Percentiles rank a stretch among this genome's conserved stretches.
These are phyloP conservation scores for Pichia kudriavzevii DNA, from an alignment of 1,139 yeast genomes.

Conservation along the genomic window DNA sequence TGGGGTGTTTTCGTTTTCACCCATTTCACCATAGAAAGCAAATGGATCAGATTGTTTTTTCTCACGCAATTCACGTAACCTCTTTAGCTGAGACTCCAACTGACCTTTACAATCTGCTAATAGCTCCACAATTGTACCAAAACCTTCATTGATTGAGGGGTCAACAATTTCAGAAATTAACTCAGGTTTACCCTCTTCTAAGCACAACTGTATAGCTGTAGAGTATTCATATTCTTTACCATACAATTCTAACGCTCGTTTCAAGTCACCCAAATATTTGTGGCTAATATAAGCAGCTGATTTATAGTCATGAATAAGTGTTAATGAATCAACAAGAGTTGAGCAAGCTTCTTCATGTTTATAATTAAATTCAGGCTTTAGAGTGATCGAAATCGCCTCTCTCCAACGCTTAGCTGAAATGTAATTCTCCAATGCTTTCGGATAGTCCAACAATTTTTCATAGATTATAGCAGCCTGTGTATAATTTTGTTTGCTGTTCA, in stretches of 20 bases:
- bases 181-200: conserved; percentile 34
- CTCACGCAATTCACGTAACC: conserved; percentile 76
- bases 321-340: conserved; percentile 49
- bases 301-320: conserved; percentile 64
- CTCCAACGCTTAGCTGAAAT: conserved; percentile 71
- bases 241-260: conserved; percentile 55
- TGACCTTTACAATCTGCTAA: conserved; percentile 89
- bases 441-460: conserved; percentile 55
- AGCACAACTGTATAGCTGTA: conserved; percentile 65
- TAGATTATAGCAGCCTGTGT: conserved; percentile 70
- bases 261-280: conserved; percentile 51
- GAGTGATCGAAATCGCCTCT: conserved; percentile 65
- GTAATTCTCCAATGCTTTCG: conserved; percentile 63
- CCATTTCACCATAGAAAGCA: conserved; percentile 62
- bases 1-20: conserved; percentile 67
- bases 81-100: conserved; percentile 68
- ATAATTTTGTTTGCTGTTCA: conserved; percentile 49
- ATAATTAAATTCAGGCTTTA: conserved; percentile 32
- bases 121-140: conserved; percentile 78
- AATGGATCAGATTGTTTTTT: conserved; percentile 82
- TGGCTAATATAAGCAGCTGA: conserved; percentile 81
- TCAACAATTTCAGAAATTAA: conserved; percentile 57
- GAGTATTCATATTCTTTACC: conserved; percentile 74
- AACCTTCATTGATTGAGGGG: conserved; percentile 75
- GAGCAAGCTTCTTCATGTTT: conserved; percentile 42